These are phyloP conservation scores for Plenodomus biglobosus DNA, from an alignment of 2,329 filamentous ascomycete genomes.

Conservation along the genomic window DNA sequence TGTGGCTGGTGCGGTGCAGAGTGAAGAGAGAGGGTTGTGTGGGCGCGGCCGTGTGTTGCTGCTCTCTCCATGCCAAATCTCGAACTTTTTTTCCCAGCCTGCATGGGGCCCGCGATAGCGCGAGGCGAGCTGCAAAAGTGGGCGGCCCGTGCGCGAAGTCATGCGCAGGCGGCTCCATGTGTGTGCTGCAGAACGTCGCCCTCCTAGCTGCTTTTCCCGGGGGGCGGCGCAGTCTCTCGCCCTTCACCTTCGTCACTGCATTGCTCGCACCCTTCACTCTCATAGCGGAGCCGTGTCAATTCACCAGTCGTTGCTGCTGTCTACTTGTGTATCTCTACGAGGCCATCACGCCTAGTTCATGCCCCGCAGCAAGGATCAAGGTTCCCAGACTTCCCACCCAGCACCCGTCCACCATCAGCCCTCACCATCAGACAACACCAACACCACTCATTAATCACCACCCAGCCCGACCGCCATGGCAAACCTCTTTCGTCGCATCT, in stretches of 20 bases:
- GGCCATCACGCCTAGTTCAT: slow-evolving; percentile 31
- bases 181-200: slow-evolving; percentile 20
- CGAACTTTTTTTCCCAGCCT: slow-evolving; percentile 12
- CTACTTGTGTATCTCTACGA: slow-evolving; percentile 10
- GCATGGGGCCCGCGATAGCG: background rate
- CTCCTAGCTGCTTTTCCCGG: slow-evolving; percentile 23
- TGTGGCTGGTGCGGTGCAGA: background rate
- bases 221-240: slow-evolving; percentile 36
- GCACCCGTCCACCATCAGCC: slow-evolving; percentile 32
- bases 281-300: slow-evolving; percentile 20
- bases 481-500: slow-evolving; percentile 88
- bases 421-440: slow-evolving; percentile 25
- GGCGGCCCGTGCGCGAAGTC: slow-evolving; percentile 21
- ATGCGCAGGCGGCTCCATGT: slow-evolving; percentile 25
- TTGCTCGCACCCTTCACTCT: slow-evolving; percentile 11
- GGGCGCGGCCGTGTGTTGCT: background rate
- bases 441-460: slow-evolving; percentile 39
- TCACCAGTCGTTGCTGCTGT: slow-evolving; percentile 27
- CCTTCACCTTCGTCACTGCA: slow-evolving; percentile 24
- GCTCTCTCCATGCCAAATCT: slow-evolving; percentile 5
- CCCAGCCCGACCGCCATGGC: slow-evolving; percentile 63
- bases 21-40: background rate
- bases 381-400: slow-evolving; percentile 38
- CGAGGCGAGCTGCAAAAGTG: slow-evolving; percentile 1
- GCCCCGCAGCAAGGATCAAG: slow-evolving; percentile 42